Conservation (phyloP, 179 eudicot species). For the Gypsophila paniculata region DNA sequence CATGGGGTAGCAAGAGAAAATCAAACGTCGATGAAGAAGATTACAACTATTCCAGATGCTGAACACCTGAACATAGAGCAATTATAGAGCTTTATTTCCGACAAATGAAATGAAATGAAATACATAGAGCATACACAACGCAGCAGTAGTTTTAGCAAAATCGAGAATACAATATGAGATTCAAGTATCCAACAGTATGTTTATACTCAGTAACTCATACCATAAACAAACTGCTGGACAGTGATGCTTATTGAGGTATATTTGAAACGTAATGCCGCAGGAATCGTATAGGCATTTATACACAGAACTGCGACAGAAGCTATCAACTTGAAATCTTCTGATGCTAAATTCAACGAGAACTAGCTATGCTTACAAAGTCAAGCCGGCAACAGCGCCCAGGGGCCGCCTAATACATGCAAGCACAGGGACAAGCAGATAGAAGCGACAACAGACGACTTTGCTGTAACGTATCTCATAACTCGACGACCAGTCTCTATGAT, state of each 20-base stretch:
- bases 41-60: neutral
- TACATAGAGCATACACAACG: neutral
- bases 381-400: constrained; percentile 48
- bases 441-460: constrained; percentile 45
- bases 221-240: neutral
- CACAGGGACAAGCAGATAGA: constrained; percentile 65
- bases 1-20: no score
- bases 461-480: constrained; percentile 43
- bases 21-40: neutral
- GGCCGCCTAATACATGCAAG: constrained; percentile 57
- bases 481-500: constrained; percentile 43
- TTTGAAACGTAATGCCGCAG: neutral
- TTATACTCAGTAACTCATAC: neutral
- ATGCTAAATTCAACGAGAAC: neutral
- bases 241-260: neutral
- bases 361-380: constrained; percentile 20
- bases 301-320: constrained; percentile 3
- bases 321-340: neutral
- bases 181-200: neutral
- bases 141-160: neutral
- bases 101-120: neutral
- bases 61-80: no score
- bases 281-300: constrained; percentile 9
- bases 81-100: neutral
- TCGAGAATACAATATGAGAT: neutral